Base-by-base conservation (phyloP, 179 eudicot genomes). In the Drosera spatulata region DNA sequence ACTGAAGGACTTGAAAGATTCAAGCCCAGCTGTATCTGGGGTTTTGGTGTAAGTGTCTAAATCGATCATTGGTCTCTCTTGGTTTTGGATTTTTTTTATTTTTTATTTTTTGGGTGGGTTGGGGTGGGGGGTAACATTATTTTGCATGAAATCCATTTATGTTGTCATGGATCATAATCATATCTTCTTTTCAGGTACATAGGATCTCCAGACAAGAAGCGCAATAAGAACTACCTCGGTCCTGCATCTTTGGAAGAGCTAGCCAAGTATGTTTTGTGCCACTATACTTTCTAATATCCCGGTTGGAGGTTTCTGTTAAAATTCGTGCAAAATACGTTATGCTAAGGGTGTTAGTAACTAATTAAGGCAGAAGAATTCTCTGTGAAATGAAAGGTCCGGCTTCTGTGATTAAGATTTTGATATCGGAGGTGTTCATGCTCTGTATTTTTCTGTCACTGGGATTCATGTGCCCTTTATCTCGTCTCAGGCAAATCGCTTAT, bases 161-260 rank as follows among this genome's bases (percentile, higher is more conserved):
- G 14, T 59, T 13, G 14, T 22, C 8, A 4, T 4, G 14, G 33
- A 22, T 22, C 33, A 22, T 22, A 22, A 38, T 4, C 37, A 0
- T 60, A 39, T 60, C 14, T 50, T 50, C 49, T 22, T 15, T 72
- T 53, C 71, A 91, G 98, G 69, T 88, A 88, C 69, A 72, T 91
- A 64, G 98, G 83, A 61, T 84, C 96, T 64, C 67, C 98, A 33
- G 81, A 91, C 80, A 82, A 56, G 73, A 78, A 76, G 68, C 67
- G 40, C 22, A 91, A 91, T 66, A 57, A 71, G 56, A 91, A 91
- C 78, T 91, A 91, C 73, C 68, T 91, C 57, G 98, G 98, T 61
- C 95, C 91, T 66, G 89, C 96, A 55, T 65, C 91, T 9, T 74
- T 84, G 39, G 80, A 82, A 72, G 91, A 91, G 44, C 75, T 88